These are phyloP conservation scores for Halophytophthora batemanensis DNA, from an alignment of 352 stramenopile genomes.

Conservation along the genomic window DNA sequence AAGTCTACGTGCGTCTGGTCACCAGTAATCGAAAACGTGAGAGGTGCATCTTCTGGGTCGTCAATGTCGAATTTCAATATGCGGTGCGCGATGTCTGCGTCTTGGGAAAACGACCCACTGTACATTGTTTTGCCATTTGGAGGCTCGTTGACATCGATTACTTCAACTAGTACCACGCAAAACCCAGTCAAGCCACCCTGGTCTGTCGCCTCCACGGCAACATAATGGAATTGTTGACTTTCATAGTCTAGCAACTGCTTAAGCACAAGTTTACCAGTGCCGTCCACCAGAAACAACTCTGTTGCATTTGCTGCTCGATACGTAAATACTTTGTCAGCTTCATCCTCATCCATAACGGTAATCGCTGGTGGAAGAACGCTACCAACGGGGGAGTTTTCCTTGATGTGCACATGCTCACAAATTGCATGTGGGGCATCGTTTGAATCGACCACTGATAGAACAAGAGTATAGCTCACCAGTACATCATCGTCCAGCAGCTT, in stretches of 20 bases:
- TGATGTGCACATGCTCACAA: conserved; percentile 13
- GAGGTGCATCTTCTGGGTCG: conserved; percentile 14
- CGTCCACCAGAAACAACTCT: conserved; percentile 31
- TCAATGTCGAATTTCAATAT: conserved; percentile 19
- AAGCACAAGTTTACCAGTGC: conserved; percentile 24
- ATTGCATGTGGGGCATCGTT: conserved; percentile 21
- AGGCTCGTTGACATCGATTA: conserved; percentile 39
- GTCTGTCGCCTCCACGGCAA: conserved; percentile 33
- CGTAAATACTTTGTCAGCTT: conserved; percentile 11
- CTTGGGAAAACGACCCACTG: conserved; percentile 30
- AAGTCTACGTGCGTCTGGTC: conserved; percentile 1
- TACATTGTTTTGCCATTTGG: conserved; percentile 27
- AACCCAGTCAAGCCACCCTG: conserved; percentile 25
- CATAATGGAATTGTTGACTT: conserved; percentile 17
- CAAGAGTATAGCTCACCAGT: conserved; percentile 6
- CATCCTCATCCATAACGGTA: conserved; percentile 19
- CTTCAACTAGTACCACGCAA: conserved; percentile 33
- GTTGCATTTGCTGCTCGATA: conserved; percentile 20
- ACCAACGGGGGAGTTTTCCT: conserved; percentile 17
- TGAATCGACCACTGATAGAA: conserved; percentile 9
- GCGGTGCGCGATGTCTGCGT: conserved; percentile 3
- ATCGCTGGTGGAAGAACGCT: conserved; percentile 8
- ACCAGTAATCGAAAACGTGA: conserved; percentile 10
- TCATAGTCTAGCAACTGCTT: conserved; percentile 39
- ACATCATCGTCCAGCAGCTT: conserved; percentile 11